Evolutionary conservation across 352 stramenopile species (phyloP), one percentile per base, ranked within the genome.

Genomic region (Peronospora destructor): DNA sequence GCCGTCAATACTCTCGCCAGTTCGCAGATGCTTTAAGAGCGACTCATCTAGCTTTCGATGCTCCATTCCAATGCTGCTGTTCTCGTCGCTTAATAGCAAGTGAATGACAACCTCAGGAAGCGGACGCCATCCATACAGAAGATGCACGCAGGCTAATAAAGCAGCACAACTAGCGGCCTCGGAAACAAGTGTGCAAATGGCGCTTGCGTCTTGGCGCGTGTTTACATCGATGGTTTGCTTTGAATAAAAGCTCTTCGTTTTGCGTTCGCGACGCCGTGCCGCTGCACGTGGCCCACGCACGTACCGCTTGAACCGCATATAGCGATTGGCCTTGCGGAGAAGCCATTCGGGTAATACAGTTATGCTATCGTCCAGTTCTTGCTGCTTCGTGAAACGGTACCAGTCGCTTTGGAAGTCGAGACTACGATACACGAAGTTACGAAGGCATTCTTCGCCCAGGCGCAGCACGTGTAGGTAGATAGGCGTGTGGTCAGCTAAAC

Each of bases 241-340:
- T 0, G 81, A 89, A 45, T 91, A 89, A 29, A 91, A 91, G 23
- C 77, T 82, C n/a, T 66, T 68, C 0, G 71, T 68, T 56, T 91
- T 94, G 3, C 81, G 73, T 23, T 66, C 50, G 13, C 73, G 56
- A 17, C 83, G 80, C 1, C 84, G 69, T 2, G 59, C 43, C 1
- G 81, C 66, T 8, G 74, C 77, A 21, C 74, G 70, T 16, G 84
- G 84, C 10, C 79, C 84, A 43, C 84, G 68, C 6, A 79, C 63
- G 35, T 94, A 94, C 4, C 84, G 63, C 53, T 94, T 94, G 49
- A 90, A 90, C 0, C 84, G 80, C 51, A 92, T 47, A 38, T 94
- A 94, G 2, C 84, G 73, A 30, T 76, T 80, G 3, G 84, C 84
- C 45, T 89, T 89, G 9, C 84, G 77, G 6, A 89, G 53, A 17